Evolutionary conservation across 2,329 filamentous ascomycete genomes (phyloP), one percentile per base, ranked within the genome.

Genomic region (Aaosphaeria arxii): DNA sequence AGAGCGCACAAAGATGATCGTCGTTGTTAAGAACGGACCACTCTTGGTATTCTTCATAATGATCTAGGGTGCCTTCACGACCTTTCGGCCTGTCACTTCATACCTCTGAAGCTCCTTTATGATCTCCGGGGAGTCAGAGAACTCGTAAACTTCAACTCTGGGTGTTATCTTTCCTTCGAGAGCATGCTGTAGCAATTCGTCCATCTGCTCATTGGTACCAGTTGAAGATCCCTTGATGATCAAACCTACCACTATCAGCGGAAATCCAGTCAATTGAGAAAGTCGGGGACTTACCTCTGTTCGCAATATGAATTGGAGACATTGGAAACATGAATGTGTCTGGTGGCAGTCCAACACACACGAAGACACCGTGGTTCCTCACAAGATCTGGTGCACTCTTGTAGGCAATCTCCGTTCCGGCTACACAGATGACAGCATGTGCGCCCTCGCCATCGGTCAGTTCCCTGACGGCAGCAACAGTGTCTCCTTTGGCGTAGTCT

Each of bases 401-500:
- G 51, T 77, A 77, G 7, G 74, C 73, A 11, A 62, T 59, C 47
- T 75, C 72, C 24, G 64, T 68, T n/a, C 76, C 75, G 1, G 74
- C 74, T 0, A 74, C 71, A 39, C 74, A 76, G 17, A 77, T 75
- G 3, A 75, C 65, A 6, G 70, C 75, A 50, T 77, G 73, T 0
- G 72, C 75, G 13, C 75, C 75, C 35, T 75, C 65, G 1, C 71
- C 67, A 38, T 66, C 68, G 1, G 74, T 77, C 30, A 73, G 50
- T 0, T 59, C 56, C 47, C 67, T 71, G 5, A 75, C 73, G 29
- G 64, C 64, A 13, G 66, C 55, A 11, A 74, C 69, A 1, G 68
- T 67, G 36, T 75, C 64, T 17, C 74, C 64, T 50, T 77, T 85
- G 50, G 74, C 76, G 71, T 92, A 96, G 76, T 97, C 92, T 63